Base-by-base conservation (phyloP, 805 yeast species). In the Pichia thaimueangensis region DNA sequence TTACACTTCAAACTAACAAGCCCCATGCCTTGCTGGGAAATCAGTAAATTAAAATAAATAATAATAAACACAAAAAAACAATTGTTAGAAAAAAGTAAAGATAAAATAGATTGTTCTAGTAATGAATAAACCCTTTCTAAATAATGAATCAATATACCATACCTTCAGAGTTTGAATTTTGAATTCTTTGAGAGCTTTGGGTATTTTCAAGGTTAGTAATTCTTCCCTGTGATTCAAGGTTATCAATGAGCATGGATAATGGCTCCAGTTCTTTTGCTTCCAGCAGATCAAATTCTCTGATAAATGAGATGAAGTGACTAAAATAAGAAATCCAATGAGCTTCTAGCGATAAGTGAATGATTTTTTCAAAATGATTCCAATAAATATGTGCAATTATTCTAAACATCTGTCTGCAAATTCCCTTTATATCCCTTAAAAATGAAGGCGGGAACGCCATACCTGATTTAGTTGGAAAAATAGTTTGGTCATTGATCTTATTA, bases 251-350 rank as follows among this genome's bases (percentile, higher is more conserved):
- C 5, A 84, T 80, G 35, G 70, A 63, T 48, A 93, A 65, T 0
- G 98, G 97, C 42, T 71, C 83, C 62, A 88, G 65, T 50, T 93
- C 99, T 42, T 71, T 69, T 40, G 78, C 68, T 46, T 88, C 97
- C 28, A 93, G 70, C 50, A 93, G 72, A 41, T 77, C 81, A 61
- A 86, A 93, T 50, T 88, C 95, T 51, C 82, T 82, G 12, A 84
- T 76, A 57, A 93, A 86, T 41, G 95, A 82, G 34, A 91, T 75
- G 56, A 85, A 93, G 60, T 93, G 98, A 13, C 96, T 93, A 64
- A 94, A 93, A 54, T 89, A 86, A 3, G 97, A 89, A 62, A 93
- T 93, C 95, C 96, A 93, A 60, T 93, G 97, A 1, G 97, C 96
- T 60, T 93, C 98, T 46, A 93, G 63, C 2, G 95, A 82, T 45